These are phyloP conservation scores for Penicillium hordei DNA, from an alignment of 2,329 filamentous ascomycete genomes.

Conservation along the genomic window DNA sequence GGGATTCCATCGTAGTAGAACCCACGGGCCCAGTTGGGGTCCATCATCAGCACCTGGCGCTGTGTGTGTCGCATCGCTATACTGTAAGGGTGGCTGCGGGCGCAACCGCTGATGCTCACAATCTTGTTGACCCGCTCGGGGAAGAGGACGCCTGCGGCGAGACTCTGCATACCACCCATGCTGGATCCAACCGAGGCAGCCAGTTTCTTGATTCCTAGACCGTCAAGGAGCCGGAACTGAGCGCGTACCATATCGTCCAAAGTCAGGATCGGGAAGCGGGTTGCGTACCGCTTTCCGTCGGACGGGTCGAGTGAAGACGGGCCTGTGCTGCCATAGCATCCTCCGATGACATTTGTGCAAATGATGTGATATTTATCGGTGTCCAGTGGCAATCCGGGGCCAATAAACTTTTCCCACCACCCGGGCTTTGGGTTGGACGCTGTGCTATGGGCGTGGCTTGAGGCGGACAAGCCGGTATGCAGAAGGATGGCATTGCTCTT, in stretches of 20 bases:
- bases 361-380: conserved; percentile 91
- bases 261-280: conserved; percentile 90
- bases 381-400: conserved; percentile 78
- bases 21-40: conserved; percentile 92
- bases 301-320: conserved; percentile 84
- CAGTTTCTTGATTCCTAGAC: conserved; percentile 71
- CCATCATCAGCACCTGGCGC: conserved; percentile 97
- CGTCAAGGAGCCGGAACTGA: conserved; percentile 85
- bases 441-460: conserved; percentile 95
- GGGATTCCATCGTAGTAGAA: conserved; percentile 89
- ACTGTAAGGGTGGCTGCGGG: conserved; percentile 92
- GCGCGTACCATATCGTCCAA: conserved; percentile 97
- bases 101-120: conserved; percentile 89
- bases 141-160: conserved; percentile 82
- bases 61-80: conserved; percentile 99
- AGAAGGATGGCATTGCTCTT: conserved; percentile 86
- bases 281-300: conserved; percentile 85
- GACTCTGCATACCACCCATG: conserved; percentile 98
- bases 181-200: conserved; percentile 93
- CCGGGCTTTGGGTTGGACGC: conserved; percentile 79
- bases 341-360: conserved; percentile 94
- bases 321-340: conserved; percentile 93
- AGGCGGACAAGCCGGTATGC: conserved; percentile 94
- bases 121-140: conserved; percentile 78
- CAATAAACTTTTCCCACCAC: conserved; percentile 99